Evolutionary conservation across 2,329 filamentous ascomycete species (phyloP), one percentile per base, ranked within the genome.

Genomic region (Pseudofabraea citricarpa): DNA sequence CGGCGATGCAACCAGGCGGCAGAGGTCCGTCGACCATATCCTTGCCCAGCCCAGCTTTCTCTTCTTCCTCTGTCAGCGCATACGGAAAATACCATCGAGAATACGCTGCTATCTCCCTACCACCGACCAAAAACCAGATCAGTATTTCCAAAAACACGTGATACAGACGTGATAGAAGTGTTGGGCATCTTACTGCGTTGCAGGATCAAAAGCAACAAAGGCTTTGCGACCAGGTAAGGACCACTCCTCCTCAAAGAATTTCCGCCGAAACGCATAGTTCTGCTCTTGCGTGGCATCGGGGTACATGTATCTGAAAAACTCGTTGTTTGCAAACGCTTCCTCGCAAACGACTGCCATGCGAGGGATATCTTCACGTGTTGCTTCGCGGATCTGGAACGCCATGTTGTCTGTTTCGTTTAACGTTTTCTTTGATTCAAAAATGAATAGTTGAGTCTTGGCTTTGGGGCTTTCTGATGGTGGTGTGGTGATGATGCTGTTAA

Each of bases 71-170:
- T 5, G 35, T 37, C 20, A 37, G 23, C 15, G 18, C 9, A 24
- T 24, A 37, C 15, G 35, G 35, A 13, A 37, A 37, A 37, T 24
- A 37, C 35, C 35, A 37, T 6, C 35, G 19, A n/a, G 35, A 18
- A 22, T 10, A 20, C 4, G 19, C 35, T 2, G 15, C 3, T 10
- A 37, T 23, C 35, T 37, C 15, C 21, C 19, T 37, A 20, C 3
- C 18, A 20, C 20, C 19, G 10, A n/a, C 22, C n/a, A 22, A 22
- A 23, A 21, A 37, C 10, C n/a, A 32, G 19, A 2, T n/a, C n/a
- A n/a, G n/a, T n/a, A n/a, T n/a, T n/a, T 31, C 3, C 6, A 31
- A 31, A 4, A 2, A 31, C 4, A 15, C 13, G 16, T n/a, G 16
- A n/a, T 12, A 31, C 4, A 7, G 10, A 12, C 6, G 16, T 31